Evolutionary conservation across 225 moss, liverwort and hornwort species (phyloP).

Genomic region (Bryoerythrophyllum caledonicum): DNA sequence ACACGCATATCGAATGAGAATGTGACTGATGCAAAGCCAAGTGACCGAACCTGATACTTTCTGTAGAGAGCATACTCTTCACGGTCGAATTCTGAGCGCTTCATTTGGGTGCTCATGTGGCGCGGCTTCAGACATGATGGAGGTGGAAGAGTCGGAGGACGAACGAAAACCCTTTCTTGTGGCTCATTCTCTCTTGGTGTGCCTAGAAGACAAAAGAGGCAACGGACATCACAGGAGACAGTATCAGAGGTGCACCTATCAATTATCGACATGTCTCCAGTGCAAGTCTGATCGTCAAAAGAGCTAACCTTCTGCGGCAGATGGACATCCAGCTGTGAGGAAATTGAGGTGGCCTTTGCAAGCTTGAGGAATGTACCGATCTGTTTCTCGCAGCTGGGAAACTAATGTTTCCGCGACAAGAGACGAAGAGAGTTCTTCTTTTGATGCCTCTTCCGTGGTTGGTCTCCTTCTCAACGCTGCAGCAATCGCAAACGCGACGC

Average conservation of each 20-base stretch:
- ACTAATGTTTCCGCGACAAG: conserved; percentile 61
- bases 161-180: neutral
- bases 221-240: neutral
- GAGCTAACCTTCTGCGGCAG: conserved; percentile 3
- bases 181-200: conserved; percentile 9
- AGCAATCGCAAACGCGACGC: conserved; percentile 54
- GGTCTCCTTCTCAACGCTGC: conserved; percentile 44
- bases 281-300: conserved; percentile 13
- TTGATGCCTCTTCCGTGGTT: conserved; percentile 18
- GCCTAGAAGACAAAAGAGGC: conserved; percentile 9
- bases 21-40: neutral
- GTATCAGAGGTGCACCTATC: neutral
- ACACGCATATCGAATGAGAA: neutral
- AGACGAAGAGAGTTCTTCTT: conserved; percentile 34
- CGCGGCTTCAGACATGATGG: conserved; percentile 13
- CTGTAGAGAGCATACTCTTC: conserved; percentile 71
- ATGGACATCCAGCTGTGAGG: conserved; percentile 28
- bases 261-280: neutral
- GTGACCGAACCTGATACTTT: conserved; percentile 62
- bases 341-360: conserved; percentile 73
- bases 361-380: conserved; percentile 40
- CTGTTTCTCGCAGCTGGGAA: conserved; percentile 34
- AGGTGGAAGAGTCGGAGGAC: neutral
- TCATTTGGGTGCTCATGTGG: conserved; percentile 50
- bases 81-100: conserved; percentile 60